A percentile compares a stretch with the other conserved stretches of the same genome.
Evolutionary conservation across 305 asterid species (phyloP).

Genomic region (Lippia alba): DNA sequence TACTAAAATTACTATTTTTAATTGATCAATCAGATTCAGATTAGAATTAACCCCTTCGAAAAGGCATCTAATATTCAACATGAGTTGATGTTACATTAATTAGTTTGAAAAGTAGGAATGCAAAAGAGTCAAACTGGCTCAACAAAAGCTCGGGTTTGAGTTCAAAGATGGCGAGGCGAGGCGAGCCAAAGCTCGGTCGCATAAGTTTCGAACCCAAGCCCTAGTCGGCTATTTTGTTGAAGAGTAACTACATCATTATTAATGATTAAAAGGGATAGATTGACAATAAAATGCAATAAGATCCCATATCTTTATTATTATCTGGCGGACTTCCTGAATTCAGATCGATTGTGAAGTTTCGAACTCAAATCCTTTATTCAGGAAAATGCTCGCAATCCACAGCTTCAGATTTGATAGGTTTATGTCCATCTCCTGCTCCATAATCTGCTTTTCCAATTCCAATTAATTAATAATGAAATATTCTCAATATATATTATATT

Average conservation of each 20-base stretch:
- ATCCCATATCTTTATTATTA: not conserved
- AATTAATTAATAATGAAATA: not conserved
- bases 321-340: not conserved
- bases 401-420: constrained; percentile 61
- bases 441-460: constrained; percentile 47
- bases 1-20: too few relatives aligned
- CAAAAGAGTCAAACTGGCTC: too few relatives aligned
- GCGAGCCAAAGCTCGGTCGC: too few relatives aligned
- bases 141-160: too few relatives aligned
- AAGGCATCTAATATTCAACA: not conserved
- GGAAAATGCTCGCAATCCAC: constrained; percentile 67
- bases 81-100: not conserved
- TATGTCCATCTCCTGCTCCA: constrained; percentile 49
- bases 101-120: not conserved
- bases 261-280: too few relatives aligned
- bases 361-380: constrained; percentile 74
- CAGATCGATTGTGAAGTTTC: constrained; percentile 36
- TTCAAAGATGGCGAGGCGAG: too few relatives aligned
- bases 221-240: too few relatives aligned
- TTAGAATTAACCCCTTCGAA: not conserved
- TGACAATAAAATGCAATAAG: not conserved
- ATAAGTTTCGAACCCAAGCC: too few relatives aligned
- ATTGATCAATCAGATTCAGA: too few relatives aligned
- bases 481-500: not conserved
- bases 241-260: not conserved